Conservation (phyloP, 495 filamentous ascomycete genomes). For the Viridothelium virens region DNA sequence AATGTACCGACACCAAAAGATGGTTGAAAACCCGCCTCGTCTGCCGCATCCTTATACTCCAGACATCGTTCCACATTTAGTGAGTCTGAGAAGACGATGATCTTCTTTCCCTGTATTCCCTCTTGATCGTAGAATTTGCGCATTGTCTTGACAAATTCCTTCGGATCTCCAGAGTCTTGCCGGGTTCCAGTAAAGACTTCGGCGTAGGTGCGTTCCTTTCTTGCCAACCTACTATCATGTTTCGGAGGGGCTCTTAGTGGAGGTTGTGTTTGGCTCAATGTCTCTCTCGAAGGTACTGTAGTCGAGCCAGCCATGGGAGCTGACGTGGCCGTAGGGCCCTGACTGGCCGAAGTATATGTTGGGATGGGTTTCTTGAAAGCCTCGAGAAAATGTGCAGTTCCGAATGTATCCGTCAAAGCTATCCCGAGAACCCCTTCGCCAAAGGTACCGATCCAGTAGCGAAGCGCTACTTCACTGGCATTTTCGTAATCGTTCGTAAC, state of each 20-base stretch:
- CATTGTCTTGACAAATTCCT: constrained; percentile 71
- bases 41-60: constrained; percentile 75
- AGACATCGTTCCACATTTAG: constrained; percentile 85
- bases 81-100: constrained; percentile 94
- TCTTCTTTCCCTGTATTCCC: constrained; percentile 75
- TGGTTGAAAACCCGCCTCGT: constrained; percentile 69
- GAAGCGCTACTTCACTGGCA: constrained; percentile 73
- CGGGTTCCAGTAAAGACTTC: constrained; percentile 80
- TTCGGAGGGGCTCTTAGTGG: constrained; percentile 26
- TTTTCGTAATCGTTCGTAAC: constrained; percentile 76
- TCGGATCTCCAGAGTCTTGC: constrained; percentile 90
- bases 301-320: constrained; percentile 20
- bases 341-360: constrained; percentile 18
- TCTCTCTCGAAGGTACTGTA: constrained; percentile 9
- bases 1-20: constrained; percentile 92
- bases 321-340: constrained; percentile 21
- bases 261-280: constrained; percentile 25
- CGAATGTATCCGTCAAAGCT: constrained; percentile 95
- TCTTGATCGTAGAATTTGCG: constrained; percentile 74
- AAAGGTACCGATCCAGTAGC: constrained; percentile 86
- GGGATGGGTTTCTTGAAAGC: constrained; percentile 66
- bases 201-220: constrained; percentile 55
- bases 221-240: constrained; percentile 14
- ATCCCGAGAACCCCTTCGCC: constrained; percentile 83
- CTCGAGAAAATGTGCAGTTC: constrained; percentile 79